Conservation (phyloP, 2,329 filamentous ascomycete species). For the Calonectria ilicicola region DNA sequence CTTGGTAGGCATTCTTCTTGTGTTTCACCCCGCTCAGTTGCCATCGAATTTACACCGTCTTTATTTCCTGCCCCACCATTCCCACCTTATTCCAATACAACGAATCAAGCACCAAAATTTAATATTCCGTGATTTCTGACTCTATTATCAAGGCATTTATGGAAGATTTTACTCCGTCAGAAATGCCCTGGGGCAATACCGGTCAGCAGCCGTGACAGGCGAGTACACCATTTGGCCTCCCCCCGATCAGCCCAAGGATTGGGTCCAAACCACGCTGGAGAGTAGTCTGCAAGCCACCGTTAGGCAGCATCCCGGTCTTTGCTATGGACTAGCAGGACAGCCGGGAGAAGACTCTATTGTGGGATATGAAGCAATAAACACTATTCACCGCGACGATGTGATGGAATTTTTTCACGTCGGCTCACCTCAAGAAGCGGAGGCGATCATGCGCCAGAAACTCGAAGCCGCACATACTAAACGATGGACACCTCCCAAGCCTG, state of each 20-base stretch:
- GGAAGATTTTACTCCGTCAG: slow-evolving; percentile 22
- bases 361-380: background rate
- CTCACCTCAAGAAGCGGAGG: background rate
- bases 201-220: slow-evolving; percentile 22
- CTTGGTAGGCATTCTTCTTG: background rate
- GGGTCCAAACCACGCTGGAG: background rate
- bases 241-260: background rate
- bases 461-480: background rate
- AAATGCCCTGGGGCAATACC: slow-evolving; percentile 18
- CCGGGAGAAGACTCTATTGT: background rate
- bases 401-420: background rate
- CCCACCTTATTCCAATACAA: background rate
- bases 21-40: background rate
- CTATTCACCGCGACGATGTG: slow-evolving; percentile 4
- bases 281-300: slow-evolving; percentile 18
- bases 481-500: slow-evolving; percentile 15
- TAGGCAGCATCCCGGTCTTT: background rate
- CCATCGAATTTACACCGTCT: background rate
- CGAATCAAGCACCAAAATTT: background rate
- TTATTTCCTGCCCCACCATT: background rate
- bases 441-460: background rate
- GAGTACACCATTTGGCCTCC: background rate
- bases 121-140: background rate
- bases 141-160: background rate
- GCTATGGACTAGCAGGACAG: background rate